Evolutionary conservation across 164 flowering plant species (phyloP), one percentile per base, ranked within the genome.

Genomic region (Pachysandra terminalis): DNA sequence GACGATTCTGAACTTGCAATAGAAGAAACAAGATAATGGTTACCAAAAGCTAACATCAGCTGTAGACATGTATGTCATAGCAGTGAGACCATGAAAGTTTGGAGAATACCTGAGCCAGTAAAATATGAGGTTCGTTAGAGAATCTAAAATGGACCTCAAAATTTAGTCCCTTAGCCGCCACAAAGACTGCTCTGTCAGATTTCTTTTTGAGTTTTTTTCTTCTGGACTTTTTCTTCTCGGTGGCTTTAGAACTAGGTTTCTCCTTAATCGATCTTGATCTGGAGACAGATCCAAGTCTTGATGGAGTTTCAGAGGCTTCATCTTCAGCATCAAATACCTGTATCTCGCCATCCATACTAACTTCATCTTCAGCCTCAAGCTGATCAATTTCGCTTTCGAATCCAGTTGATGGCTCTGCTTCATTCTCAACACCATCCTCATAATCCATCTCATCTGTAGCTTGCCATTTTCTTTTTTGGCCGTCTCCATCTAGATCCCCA

Each of bases 91-190:
- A 53, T 8, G 28, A 22, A 32, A 58, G n/a, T n/a, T n/a, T n/a
- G n/a, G n/a, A n/a, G 19, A 63, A 54, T 84, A 96, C 99, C 99
- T 93, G 86, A 61, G 90, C 83, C 66, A 96, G 83, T 37, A 93
- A 74, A 64, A 91, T 74, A 76, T 87, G 92, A 71, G 98, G 95
- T 59, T 87, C 92, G 40, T 81, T 65, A 26, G 66, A 73, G 51
- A 90, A 83, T 66, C 70, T 79, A 67, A 93, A 88, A 71, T 84
- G 96, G 74, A 78, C 87, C 76, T 88, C 93, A 56, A 86, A 88
- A 19, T 73, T 65, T 67, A 70, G 41, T 53, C 82, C 91, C n/a
- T 78, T 71, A 9, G 71, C 75, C 53, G 53, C 68, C 24, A 75
- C 74, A 67, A 61, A 80, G 51, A 82, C 60, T 60, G 80, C 63